Base-by-base conservation (phyloP, 2,329 filamentous ascomycete species). In the Epichloe brachyelytri region DNA sequence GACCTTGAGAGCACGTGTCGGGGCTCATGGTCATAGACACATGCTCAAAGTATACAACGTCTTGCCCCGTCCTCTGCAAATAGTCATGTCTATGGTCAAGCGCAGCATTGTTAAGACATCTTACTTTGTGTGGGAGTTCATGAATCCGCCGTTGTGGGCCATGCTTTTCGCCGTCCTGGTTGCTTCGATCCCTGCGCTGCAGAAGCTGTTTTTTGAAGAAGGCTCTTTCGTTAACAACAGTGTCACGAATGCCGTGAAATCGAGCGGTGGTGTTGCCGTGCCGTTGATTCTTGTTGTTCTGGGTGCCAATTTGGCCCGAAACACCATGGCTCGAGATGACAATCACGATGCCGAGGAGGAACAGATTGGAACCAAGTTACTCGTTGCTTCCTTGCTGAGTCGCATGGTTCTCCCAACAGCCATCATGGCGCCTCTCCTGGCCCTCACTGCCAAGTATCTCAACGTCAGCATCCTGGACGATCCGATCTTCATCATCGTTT, bases 71-170 rank as follows among this genome's bases (percentile, higher is more conserved):
- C 67, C 73, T 4, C 30, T 73, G 36, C 75, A 74, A 57, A 54
- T 56, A 5, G 44, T 55, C 0, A 56, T 74, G 14, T 53, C 59
- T 2, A 60, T 59, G 41, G 14, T 68, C 7, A 60, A 63, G 46
- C 57, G 52, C 11, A 58, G 70, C 17, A 69, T 65, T 43, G 65
- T 59, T 58, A 66, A 77, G 65, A 55, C 87, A 58, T 68, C 79
- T 58, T 69, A 69, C 46, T 89, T 89, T 49, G 65, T 90, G 12
- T 93, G 86, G 86, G 85, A 86, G 46, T 95, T 96, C 66, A 97
- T 98, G 91, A 97, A 97, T 68, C 91, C 93, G 41, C 93, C 93
- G 1, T 81, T 98, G 26, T 97, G 90, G 89, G 90, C 93, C 33
- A 97, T 98, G 93, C 72, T 97, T 36, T 73, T 83, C 39, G 88